These are phyloP conservation scores for Rhizoclosmatium globosum DNA, from an alignment of 192 early-diverging fungal species.

Conservation along the genomic window DNA sequence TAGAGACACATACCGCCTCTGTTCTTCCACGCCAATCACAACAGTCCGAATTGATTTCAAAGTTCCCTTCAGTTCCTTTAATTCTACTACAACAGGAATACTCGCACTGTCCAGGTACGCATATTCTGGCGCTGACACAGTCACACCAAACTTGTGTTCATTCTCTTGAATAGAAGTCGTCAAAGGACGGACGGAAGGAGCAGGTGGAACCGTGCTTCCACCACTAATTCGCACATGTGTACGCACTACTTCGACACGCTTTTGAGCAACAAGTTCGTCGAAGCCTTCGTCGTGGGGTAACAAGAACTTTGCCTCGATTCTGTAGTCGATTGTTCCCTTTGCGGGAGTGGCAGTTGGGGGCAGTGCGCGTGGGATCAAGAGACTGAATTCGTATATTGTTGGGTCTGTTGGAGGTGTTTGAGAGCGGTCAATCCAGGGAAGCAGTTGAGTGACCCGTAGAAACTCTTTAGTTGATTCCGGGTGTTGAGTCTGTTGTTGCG, in stretches of 20 bases:
- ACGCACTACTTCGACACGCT: constrained; percentile 23
- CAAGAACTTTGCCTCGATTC: constrained; percentile 21
- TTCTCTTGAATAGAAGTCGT: background rate
- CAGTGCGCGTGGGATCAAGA: background rate
- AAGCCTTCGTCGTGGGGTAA: constrained; percentile 1
- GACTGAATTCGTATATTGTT: constrained; percentile 2
- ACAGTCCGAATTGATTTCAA: constrained; percentile 8
- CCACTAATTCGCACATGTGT: background rate
- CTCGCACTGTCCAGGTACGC: constrained; percentile 18
- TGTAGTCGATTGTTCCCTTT: constrained; percentile 27
- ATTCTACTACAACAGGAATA: background rate
- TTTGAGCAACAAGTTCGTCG: constrained; percentile 29
- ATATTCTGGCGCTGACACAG: background rate
- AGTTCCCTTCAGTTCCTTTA: background rate
- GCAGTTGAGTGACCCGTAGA: constrained; percentile 10
- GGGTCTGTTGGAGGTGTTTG: background rate
- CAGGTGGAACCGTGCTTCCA: background rate
- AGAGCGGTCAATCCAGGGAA: constrained; percentile 11
- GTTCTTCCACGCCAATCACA: constrained; percentile 3
- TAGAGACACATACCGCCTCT: background rate
- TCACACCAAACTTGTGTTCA: background rate
- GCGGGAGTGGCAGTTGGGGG: constrained; percentile 16
- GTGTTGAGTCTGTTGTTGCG: background rate
- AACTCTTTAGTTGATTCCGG: constrained; percentile 1
- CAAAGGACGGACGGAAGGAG: background rate